These are phyloP conservation scores for Quercus phellos DNA, from an alignment of 331 rosid genomes.

Conservation along the genomic window DNA sequence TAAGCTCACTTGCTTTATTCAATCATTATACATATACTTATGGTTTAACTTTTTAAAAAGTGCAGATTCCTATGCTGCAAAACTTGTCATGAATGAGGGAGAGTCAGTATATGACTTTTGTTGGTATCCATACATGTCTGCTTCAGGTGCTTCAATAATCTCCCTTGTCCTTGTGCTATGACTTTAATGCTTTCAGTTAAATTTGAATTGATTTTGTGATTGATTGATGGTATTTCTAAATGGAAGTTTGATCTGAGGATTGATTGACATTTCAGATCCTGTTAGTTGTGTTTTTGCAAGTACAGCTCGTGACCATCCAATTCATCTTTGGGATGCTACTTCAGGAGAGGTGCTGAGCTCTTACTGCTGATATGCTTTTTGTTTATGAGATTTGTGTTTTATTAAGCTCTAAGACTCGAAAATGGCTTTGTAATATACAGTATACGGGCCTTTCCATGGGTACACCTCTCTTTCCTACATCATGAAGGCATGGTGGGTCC, in stretches of 20 bases:
- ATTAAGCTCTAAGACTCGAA: not conserved
- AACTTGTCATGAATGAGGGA: constrained; percentile 65
- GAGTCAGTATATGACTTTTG: constrained; percentile 87
- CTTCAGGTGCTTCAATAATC: constrained; percentile 54
- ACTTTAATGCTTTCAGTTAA: not conserved
- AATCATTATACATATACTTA: not conserved
- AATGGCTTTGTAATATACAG: not conserved
- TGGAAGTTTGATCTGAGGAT: constrained; percentile 21
- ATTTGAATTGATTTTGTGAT: not conserved
- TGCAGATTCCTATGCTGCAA: constrained; percentile 80
- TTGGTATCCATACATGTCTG: constrained; percentile 98
- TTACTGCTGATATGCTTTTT: constrained; percentile 1
- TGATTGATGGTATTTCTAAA: not conserved
- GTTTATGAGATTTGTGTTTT: not conserved
- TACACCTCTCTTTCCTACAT: not conserved
- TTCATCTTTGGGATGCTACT: constrained; percentile 95
- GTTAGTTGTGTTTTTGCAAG: constrained; percentile 84
- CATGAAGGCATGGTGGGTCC: not conserved
- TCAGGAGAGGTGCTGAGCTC: constrained; percentile 66
- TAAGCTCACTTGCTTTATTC: not conserved
- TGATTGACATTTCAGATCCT: constrained; percentile 50
- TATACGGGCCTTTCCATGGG: not conserved
- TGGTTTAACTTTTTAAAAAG: constrained; percentile 4
- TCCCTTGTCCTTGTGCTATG: constrained; percentile 3
- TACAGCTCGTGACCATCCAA: constrained; percentile 88